A percentile compares a stretch with the other conserved stretches of the same genome.
phyloP scores from a whole-genome alignment of 208 protist species.

The Herpetomonas tarakana region DNA sequence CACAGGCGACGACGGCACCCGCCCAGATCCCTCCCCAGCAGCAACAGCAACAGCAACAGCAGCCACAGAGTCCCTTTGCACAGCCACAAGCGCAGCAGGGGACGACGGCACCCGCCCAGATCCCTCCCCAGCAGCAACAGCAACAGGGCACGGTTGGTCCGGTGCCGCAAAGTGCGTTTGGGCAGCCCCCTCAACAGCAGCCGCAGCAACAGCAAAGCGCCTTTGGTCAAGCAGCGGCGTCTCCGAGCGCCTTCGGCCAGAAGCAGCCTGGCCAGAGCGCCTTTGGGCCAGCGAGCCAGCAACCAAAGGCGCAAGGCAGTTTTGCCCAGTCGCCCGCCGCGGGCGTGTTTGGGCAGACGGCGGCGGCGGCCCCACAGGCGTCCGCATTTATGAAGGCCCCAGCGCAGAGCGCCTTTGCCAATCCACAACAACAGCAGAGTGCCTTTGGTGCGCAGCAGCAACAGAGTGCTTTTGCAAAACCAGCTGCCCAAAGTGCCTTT shows the following conservation, averaged over 20 bases:
- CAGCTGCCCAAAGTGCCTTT: conserved; percentile 1
- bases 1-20: background rate
- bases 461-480: background rate
- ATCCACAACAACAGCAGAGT: conserved; percentile 5
- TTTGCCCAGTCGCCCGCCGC: background rate
- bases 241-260: background rate
- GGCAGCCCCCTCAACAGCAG: background rate
- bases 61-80: background rate
- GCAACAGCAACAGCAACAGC: background rate
- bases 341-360: conserved; percentile 7
- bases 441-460: conserved; percentile 18
- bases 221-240: conserved; percentile 16
- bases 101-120: background rate
- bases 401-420: background rate
- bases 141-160: too few relatives aligned
- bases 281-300: too few relatives aligned
- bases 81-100: background rate
- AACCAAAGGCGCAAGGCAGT: background rate
- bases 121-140: background rate
- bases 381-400: background rate
- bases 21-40: too few relatives aligned
- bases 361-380: background rate
- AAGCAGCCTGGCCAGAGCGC: too few relatives aligned
- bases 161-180: conserved; percentile 2
- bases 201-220: conserved; percentile 1